These are phyloP conservation scores for Ganoderma multipileum DNA, from an alignment of 1,284 basidiomycete genomes.

Conservation along the genomic window DNA sequence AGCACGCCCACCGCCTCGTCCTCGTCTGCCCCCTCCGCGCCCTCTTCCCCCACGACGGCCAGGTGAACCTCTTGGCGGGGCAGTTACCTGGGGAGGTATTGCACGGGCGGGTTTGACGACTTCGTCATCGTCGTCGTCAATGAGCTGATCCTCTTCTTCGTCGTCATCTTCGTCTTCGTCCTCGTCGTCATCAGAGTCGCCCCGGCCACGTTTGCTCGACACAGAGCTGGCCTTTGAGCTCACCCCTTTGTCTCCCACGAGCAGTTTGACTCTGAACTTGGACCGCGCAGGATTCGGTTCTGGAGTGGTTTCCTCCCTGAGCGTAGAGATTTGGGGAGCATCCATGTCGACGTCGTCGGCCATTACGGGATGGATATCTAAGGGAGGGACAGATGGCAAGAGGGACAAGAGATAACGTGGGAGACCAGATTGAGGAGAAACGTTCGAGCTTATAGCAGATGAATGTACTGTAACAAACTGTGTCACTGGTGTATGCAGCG, in stretches of 20 bases:
- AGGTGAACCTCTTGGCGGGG: constrained; percentile 27
- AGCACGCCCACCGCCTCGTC: constrained; percentile 26
- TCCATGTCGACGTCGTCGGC: constrained; percentile 66
- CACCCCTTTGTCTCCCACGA: constrained; percentile 54
- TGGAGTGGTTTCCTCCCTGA: constrained; percentile 72
- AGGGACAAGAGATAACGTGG: background rate
- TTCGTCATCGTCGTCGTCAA: constrained; percentile 71
- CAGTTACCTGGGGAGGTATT: constrained; percentile 41
- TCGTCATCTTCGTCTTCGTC: constrained; percentile 63
- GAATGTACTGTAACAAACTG: no score
- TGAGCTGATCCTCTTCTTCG: constrained; percentile 75
- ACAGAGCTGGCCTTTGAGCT: constrained; percentile 37
- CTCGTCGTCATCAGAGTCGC: constrained; percentile 54
- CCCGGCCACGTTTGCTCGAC: constrained; percentile 37
- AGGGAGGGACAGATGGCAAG: background rate
- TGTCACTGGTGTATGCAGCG: background rate
- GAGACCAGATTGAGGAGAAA: constrained; percentile 1
- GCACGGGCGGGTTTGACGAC: constrained; percentile 34
- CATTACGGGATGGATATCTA: constrained; percentile 27
- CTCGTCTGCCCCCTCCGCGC: constrained; percentile 30
- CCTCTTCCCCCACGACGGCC: constrained; percentile 35
- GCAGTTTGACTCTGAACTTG: constrained; percentile 58
- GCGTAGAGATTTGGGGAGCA: constrained; percentile 78
- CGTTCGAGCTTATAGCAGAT: background rate
- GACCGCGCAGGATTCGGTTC: constrained; percentile 54